These are phyloP conservation scores for Ophiostoma himal-ulmi DNA, from an alignment of 2,329 filamentous ascomycete genomes.

Conservation along the genomic window DNA sequence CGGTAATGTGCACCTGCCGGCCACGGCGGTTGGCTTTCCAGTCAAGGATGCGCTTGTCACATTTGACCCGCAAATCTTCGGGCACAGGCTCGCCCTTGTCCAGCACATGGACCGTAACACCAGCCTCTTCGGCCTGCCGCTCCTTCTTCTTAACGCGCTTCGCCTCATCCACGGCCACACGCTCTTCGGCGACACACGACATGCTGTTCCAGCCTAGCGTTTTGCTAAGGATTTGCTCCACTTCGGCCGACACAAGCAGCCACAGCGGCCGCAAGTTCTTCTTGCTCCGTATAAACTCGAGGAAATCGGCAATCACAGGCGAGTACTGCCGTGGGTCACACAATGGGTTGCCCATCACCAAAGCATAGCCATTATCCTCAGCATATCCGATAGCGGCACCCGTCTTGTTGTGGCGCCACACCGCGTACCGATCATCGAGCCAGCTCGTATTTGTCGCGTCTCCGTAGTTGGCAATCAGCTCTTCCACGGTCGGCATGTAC, in stretches of 20 bases:
- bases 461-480: slow-evolving; percentile 91
- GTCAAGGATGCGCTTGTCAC: slow-evolving; percentile 66
- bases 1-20: slow-evolving; percentile 81
- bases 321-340: slow-evolving; percentile 73
- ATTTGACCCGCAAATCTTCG: slow-evolving; percentile 60
- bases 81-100: slow-evolving; percentile 43
- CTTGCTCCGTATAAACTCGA: slow-evolving; percentile 52
- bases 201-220: slow-evolving; percentile 83
- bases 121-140: slow-evolving; percentile 73
- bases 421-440: slow-evolving; percentile 80
- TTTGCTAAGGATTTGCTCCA: slow-evolving; percentile 72
- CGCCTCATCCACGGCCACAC: slow-evolving; percentile 57
- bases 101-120: slow-evolving; percentile 71
- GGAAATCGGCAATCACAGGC: slow-evolving; percentile 66
- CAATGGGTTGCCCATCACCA: slow-evolving; percentile 80
- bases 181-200: slow-evolving; percentile 83
- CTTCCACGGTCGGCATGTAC: slow-evolving; percentile 67
- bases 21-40: slow-evolving; percentile 80
- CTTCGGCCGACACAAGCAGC: slow-evolving; percentile 75
- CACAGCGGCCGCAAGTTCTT: slow-evolving; percentile 68
- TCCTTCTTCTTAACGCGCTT: slow-evolving; percentile 63
- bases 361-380: slow-evolving; percentile 58
- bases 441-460: slow-evolving; percentile 92
- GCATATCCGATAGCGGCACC: slow-evolving; percentile 84
- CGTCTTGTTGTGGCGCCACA: slow-evolving; percentile 74